phyloP scores from a whole-genome alignment of 805 yeast genomes.

The Myxozyma mucilagina region DNA sequence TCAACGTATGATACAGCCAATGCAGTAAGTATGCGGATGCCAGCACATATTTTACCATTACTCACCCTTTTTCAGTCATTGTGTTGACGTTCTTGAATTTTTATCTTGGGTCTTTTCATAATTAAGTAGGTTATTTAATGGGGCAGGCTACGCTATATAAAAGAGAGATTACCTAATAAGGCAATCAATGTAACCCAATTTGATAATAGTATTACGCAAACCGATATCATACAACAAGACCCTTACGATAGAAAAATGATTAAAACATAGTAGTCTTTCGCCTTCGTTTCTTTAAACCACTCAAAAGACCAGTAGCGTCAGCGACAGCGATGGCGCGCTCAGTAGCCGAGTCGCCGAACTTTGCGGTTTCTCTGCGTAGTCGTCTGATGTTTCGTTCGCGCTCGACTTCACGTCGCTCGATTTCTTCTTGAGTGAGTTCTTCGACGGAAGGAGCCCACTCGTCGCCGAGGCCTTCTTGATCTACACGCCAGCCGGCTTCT shows the following conservation, averaged over 20 bases:
- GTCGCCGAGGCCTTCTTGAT: conserved; percentile 73
- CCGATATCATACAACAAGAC: background rate
- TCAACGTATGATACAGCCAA: no score
- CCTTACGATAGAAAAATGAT: background rate
- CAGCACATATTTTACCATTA: no score
- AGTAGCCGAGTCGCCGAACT: conserved; percentile 56
- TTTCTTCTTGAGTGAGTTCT: conserved; percentile 83
- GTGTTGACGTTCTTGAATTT: no score
- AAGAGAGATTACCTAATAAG: background rate
- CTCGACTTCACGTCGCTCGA: conserved; percentile 92
- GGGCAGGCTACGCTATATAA: no score
- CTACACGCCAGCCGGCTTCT: conserved; percentile 68
- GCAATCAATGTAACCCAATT: background rate
- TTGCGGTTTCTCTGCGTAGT: conserved; percentile 85
- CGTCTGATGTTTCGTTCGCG: conserved; percentile 89
- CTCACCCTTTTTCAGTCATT: no score
- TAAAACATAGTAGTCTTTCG: conserved; percentile 23
- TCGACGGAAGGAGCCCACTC: conserved; percentile 88
- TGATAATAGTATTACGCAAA: background rate
- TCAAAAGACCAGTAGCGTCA: conserved; percentile 16
- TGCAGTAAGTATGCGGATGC: no score
- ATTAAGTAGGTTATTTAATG: no score
- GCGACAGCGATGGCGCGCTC: conserved; percentile 34
- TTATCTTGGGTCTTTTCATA: no score
- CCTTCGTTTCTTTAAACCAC: conserved; percentile 22